Evolutionary conservation across 2,329 filamentous ascomycete species (phyloP), one percentile per base, ranked within the genome.

Genomic region (Microdochium paspali): DNA sequence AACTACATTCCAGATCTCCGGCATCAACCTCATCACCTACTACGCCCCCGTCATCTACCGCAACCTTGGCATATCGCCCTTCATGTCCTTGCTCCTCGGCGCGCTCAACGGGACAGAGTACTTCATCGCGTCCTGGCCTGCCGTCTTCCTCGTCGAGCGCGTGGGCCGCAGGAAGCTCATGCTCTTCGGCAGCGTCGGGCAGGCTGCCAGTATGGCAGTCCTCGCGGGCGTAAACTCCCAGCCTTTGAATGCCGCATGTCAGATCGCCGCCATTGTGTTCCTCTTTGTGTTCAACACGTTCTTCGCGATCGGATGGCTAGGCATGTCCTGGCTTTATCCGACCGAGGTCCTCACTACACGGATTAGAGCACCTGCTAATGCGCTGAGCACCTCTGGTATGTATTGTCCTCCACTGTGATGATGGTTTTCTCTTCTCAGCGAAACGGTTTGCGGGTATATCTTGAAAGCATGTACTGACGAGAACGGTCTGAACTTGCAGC

Each of bases 101-200:
- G 76, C 80, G 1, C 69, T 76, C 50, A 73, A 74, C 53, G 70
- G 71, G 12, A 66, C 63, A 1, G 64, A 66, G 44, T 78, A 78
- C 58, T 68, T 73, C 51, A 68, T 77, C 61, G 65, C 76, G 1
- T 82, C 82, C 3, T 78, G 82, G 78, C 71, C 72, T 0, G 69
- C 73, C 1, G 70, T 76, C 20, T 80, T 81, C 60, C 70, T 84
- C 24, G 79, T 85, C 31, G 82, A 85, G 61, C 74, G 77, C 2
- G 77, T 83, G 3, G 83, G 83, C 10, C 80, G 85, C 24, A 75
- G 85, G 18, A 77, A 78, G 57, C 74, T 89, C 50, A 88, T 90
- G 82, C 65, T 89, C 18, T 78, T 87, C 52, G 84, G 84, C 46
- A 77, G 80, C 0, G 67, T 71, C 2, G 80, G 80, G 0, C 81